phyloP scores from a whole-genome alignment of 495 filamentous ascomycete species.

The Hypoxylon crocopeplum region DNA sequence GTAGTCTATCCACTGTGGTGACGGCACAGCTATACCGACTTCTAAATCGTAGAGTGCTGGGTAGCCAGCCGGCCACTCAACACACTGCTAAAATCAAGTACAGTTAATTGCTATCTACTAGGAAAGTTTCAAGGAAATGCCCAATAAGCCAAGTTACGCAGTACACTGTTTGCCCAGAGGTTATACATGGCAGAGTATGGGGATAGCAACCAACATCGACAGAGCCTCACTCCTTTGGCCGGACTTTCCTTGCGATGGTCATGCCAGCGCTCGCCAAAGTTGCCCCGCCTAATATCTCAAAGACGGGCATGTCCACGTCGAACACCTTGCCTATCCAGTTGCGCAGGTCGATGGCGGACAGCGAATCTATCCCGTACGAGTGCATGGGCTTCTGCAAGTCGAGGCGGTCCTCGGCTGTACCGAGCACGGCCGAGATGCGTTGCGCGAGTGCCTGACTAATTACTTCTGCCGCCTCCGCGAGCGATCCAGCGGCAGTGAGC shows the following conservation, averaged over 20 bases:
- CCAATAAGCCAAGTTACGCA: too few relatives aligned
- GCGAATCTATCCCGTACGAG: conserved; percentile 48
- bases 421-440: conserved; percentile 6
- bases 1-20: too few relatives aligned
- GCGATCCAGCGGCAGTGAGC: background rate
- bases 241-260: background rate
- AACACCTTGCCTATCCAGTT: conserved; percentile 49
- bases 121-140: too few relatives aligned
- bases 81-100: too few relatives aligned
- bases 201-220: too few relatives aligned
- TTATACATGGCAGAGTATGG: too few relatives aligned
- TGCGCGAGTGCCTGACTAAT: conserved; percentile 1
- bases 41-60: too few relatives aligned
- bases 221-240: too few relatives aligned
- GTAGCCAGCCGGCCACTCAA: too few relatives aligned
- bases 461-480: conserved; percentile 9
- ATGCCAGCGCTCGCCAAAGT: background rate
- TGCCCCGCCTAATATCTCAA: conserved; percentile 40
- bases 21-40: too few relatives aligned
- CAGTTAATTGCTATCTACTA: too few relatives aligned
- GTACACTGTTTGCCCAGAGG: too few relatives aligned
- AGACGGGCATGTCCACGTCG: conserved; percentile 39
- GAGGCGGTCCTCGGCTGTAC: conserved; percentile 20
- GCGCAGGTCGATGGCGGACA: conserved; percentile 48
- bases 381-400: conserved; percentile 37